Evolutionary conservation across 176 grass and related monocot species (phyloP).

Genomic region (Triticum turgidum): DNA sequence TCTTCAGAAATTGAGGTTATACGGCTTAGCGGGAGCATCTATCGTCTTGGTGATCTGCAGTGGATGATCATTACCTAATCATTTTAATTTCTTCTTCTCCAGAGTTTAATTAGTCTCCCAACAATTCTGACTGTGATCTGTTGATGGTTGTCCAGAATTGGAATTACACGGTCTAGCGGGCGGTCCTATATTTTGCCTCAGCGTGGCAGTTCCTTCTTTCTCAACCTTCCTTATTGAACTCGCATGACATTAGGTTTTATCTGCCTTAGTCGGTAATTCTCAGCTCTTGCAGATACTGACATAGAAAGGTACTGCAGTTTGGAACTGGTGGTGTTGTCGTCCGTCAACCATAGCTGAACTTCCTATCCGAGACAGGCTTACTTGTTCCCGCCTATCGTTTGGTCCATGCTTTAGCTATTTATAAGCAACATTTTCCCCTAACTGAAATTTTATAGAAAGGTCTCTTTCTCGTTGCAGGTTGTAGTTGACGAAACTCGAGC

Average conservation of each 20-base stretch:
- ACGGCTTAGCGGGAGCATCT: too few relatives aligned
- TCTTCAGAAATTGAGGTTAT: neutral
- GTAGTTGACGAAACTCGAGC: neutral
- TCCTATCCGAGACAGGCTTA: conserved; percentile 4
- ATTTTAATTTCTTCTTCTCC: neutral
- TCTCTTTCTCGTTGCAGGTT: neutral
- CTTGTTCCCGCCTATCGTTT: neutral
- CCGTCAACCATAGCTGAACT: neutral
- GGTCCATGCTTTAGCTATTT: neutral
- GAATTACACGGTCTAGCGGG: neutral
- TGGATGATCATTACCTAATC: neutral
- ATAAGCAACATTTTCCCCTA: neutral
- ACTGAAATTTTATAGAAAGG: neutral
- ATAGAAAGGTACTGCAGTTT: neutral
- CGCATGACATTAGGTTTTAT: neutral
- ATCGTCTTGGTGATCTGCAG: neutral
- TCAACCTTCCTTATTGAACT: too few relatives aligned
- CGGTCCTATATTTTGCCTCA: neutral
- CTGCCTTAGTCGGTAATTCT: neutral
- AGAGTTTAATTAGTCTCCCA: neutral
- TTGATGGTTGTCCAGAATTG: neutral
- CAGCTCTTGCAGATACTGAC: conserved; percentile 1
- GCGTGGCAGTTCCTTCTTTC: neutral
- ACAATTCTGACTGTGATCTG: neutral
- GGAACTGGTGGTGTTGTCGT: neutral